Evolutionary conservation across 2,329 filamentous ascomycete genomes (phyloP), one percentile per base, ranked within the genome.

Genomic region (Aureobasidium sp.): DNA sequence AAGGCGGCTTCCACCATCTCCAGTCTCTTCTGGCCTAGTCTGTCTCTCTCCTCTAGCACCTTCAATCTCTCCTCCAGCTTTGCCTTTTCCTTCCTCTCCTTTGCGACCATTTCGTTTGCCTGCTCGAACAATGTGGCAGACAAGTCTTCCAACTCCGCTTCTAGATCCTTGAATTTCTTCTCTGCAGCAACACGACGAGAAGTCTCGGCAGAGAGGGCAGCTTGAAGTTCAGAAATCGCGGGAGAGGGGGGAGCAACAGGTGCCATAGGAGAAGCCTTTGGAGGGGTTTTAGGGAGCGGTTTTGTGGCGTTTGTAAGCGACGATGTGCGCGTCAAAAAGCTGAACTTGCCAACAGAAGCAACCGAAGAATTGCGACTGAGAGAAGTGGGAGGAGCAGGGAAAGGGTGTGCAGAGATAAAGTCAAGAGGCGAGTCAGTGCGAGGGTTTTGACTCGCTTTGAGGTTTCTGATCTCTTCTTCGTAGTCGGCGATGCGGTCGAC

Each of bases 91-190:
- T 84, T 82, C 47, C 90, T 79, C 78, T 94, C 90, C 20, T 82
- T 79, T 1, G 89, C 88, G 17, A 92, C 89, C 89, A 92, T 92
- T 75, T 90, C 84, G 71, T 92, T 92, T 55, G 89, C 89, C 77
- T 91, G 86, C 76, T 89, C 85, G 72, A 92, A 92, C 58, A 92
- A 76, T 57, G 82, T 82, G 27, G 83, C 87, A 69, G 82, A 88
- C 63, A 92, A 78, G 74, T 92, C 89, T 74, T 92, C 89, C 27
- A 92, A 80, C 77, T 92, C 89, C n/a, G 77, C 79, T 69, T 83
- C 86, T 51, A 88, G 87, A 55, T 84, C 82, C 65, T 79, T 79
- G 23, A 90, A 76, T 64, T 82, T 81, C 50, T 82, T 82, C 75
- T 92, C 89, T 1, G 89, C 88, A 60, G 84, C 82, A 39, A 80